Evolutionary conservation across 139 green algal genomes (phyloP), one percentile per base, ranked within the genome.

Genomic region (Micractinium conductrix): DNA sequence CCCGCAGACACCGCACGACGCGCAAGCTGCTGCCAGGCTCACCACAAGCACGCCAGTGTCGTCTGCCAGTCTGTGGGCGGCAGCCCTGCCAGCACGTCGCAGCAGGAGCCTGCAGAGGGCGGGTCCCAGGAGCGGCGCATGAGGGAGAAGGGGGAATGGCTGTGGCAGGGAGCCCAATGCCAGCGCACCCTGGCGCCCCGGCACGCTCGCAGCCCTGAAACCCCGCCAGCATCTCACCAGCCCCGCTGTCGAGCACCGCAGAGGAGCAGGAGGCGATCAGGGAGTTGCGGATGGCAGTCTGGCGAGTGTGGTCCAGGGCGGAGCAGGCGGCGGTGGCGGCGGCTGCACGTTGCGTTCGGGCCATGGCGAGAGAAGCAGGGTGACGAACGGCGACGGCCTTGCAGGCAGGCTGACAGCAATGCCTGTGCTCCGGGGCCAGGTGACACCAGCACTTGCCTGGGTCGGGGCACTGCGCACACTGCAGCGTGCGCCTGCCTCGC

Each of bases 21-120:
- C n/a, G n/a, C n/a, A n/a, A n/a, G n/a, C n/a, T n/a, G n/a, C n/a
- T n/a, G n/a, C n/a, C n/a, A 65, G 21, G 62, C 65, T 72, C 65
- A 72, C 65, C 70, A 78, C 42, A 78, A 35, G 70, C 70, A 78
- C 0, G 70, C 42, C 42, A 78, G 70, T 42, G 44, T 58, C 28
- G 55, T 42, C 70, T 78, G 70, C 70, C 70, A 78, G 24, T 78
- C 70, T 10, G 2, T 33, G 14, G 42, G 24, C 2, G 42, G 14
- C 2, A 78, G 70, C 12, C 42, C 70, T 22, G 40, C 26, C 43
- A 78, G 70, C 70, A 33, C 45, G 42, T 78, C 70, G 70, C 70
- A 78, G 70, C 70, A 78, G 43, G 70, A 40, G 28, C 70, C 70
- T 78, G 70, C 68, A 73, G 67, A 12, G 24, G 30, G 67, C 17